Evolutionary conservation across 164 flowering plant species (phyloP), one percentile per base, ranked within the genome.

Genomic region (Protea cynaroides): DNA sequence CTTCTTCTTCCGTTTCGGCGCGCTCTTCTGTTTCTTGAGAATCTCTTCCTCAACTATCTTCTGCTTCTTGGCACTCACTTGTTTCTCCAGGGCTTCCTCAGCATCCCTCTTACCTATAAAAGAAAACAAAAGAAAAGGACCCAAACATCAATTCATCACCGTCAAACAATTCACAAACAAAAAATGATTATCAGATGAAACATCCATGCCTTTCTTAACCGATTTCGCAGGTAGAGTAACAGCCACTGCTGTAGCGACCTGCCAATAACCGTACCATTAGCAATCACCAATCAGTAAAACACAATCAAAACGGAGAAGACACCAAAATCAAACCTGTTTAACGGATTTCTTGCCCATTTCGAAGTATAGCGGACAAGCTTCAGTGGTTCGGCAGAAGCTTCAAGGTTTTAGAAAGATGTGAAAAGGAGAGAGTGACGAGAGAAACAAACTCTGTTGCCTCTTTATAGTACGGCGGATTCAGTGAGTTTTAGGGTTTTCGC

Each of bases 41-140:
- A 68, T 71, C 40, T 73, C 80, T 47, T 74, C 69, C 19, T 73
- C 70, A 4, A 62, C 71, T 1, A 59, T 56, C 78, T 88, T 88
- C 73, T 80, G 84, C 76, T 85, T 88, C 79, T 88, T 88, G 0
- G 68, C 68, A 66, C 56, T 73, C 40, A 56, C 77, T 62, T 62
- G 51, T 64, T 83, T 84, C 75, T 79, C 80, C 10, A 79, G 0
- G 9, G 59, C 76, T 15, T 74, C 82, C 61, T 81, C 88, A 8
- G 90, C 86, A 29, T 72, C 82, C 57, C 96, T 82, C 86, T 88
- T 88, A 19, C 71, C 71, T 68, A 8, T 38, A 17, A 36, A 61
- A 10, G 0, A 49, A 52, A 22, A 18, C 14, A 24, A 60, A 15
- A 19, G 19, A 29, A 29, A 29, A 29, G 2, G 12, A 57, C 9